A percentile compares a stretch with the other conserved stretches of the same genome.
Evolutionary conservation across 2,329 filamentous ascomycete species (phyloP).

Genomic region (Diaporthe vaccinii): DNA sequence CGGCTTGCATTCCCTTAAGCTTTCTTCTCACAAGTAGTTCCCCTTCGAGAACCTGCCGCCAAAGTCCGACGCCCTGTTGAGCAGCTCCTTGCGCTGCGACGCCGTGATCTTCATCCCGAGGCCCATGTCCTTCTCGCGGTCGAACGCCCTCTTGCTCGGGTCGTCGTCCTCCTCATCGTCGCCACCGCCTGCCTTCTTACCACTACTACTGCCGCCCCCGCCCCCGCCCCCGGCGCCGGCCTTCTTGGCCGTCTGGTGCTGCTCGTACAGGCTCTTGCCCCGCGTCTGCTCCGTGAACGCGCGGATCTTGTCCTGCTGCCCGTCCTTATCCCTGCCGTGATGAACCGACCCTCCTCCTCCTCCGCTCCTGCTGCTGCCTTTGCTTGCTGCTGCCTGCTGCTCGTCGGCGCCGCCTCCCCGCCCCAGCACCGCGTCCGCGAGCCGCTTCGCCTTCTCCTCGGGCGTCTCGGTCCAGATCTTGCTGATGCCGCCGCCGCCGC

Average conservation of each 20-base stretch:
- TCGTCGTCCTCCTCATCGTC: conserved; percentile 83
- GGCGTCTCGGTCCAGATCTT: conserved; percentile 93
- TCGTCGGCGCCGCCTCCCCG: conserved; percentile 57
- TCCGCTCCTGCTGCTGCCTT: conserved; percentile 63
- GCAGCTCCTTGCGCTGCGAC: conserved; percentile 81
- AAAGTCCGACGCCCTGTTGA: conserved; percentile 85
- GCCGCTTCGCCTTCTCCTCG: conserved; percentile 84
- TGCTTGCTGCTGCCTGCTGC: conserved; percentile 46
- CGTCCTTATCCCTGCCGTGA: conserved; percentile 49
- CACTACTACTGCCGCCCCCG: neutral
- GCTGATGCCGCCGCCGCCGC: conserved; percentile 62
- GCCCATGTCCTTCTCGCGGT: conserved; percentile 94
- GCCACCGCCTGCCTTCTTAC: conserved; percentile 48
- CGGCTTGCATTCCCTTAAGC: neutral
- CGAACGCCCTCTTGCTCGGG: conserved; percentile 89
- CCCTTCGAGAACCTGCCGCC: conserved; percentile 85
- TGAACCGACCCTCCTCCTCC: conserved; percentile 51
- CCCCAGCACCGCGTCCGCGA: conserved; percentile 87
- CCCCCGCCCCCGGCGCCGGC: conserved; percentile 38
- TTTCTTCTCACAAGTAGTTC: conserved; percentile 63
- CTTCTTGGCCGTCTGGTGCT: conserved; percentile 62
- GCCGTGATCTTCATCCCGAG: conserved; percentile 78
- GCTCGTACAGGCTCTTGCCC: conserved; percentile 71
- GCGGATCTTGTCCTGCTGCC: conserved; percentile 69
- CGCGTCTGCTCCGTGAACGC: conserved; percentile 67